Evolutionary conservation across 1,139 yeast genomes (phyloP).

Genomic region (Geotrichum restrictum): DNA sequence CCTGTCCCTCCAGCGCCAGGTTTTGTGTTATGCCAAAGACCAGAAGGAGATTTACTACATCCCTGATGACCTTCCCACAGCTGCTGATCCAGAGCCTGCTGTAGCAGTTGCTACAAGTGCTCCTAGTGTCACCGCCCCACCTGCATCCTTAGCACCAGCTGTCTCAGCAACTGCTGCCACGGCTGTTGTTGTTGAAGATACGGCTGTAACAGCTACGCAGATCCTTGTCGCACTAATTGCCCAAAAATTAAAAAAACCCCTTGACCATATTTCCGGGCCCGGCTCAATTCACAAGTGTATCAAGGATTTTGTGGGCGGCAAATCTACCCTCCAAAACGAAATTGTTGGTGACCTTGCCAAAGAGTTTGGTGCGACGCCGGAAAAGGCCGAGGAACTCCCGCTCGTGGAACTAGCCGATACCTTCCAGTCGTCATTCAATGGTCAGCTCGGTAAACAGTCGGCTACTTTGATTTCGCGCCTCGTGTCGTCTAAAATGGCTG

Average conservation of each 20-base stretch:
- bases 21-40: constrained; percentile 90
- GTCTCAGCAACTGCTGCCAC: constrained; percentile 37
- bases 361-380: constrained; percentile 96
- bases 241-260: constrained; percentile 85
- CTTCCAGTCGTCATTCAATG: constrained; percentile 85
- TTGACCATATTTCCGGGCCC: constrained; percentile 65
- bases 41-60: constrained; percentile 56
- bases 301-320: constrained; percentile 96
- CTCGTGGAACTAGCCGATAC: constrained; percentile 90
- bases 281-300: constrained; percentile 64
- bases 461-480: constrained; percentile 82
- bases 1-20: constrained; percentile 91
- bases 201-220: constrained; percentile 79
- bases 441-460: constrained; percentile 90
- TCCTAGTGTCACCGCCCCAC: no score
- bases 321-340: constrained; percentile 96
- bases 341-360: constrained; percentile 96
- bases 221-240: constrained; percentile 88
- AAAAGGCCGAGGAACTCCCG: constrained; percentile 97
- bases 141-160: no score
- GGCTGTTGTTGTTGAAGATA: constrained; percentile 57
- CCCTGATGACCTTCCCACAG: neutral
- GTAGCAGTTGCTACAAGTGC: constrained; percentile 30
- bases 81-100: neutral
- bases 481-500: constrained; percentile 97